A percentile compares a stretch with the other conserved stretches of the same genome.
phyloP scores from a whole-genome alignment of 257 asterid species.

The Petrea volubilis region DNA sequence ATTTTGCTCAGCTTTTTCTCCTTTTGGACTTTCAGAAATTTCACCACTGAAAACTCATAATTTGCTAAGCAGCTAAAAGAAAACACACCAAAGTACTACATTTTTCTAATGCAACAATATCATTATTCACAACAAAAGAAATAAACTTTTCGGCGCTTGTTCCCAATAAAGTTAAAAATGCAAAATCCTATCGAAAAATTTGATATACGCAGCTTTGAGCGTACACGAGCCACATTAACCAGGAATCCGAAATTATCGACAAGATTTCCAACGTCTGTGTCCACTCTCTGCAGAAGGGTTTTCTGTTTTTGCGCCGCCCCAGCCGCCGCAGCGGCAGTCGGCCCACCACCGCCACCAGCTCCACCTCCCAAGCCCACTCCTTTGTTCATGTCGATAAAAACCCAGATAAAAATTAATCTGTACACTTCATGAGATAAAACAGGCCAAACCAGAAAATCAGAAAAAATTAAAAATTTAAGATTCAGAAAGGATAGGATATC shows the following conservation, averaged over 20 bases:
- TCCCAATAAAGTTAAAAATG: background rate
- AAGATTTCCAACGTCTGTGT: constrained; percentile 58
- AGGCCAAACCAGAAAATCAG: no score
- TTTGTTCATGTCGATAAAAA: no score
- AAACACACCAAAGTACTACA: background rate
- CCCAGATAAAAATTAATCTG: no score
- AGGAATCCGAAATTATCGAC: no score
- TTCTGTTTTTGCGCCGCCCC: constrained; percentile 78
- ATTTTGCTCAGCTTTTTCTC: no score
- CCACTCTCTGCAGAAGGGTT: constrained; percentile 61
- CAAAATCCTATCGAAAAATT: background rate
- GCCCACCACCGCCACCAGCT: constrained; percentile 67
- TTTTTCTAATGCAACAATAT: no score
- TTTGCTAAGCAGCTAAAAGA: background rate
- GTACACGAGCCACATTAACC: constrained; percentile 67
- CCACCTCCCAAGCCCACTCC: no score
- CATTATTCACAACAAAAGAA: background rate
- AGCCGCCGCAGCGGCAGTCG: constrained; percentile 61
- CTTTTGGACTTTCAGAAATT: no score
- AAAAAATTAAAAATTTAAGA: no score
- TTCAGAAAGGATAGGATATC: no score
- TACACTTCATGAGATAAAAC: no score
- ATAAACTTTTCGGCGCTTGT: background rate
- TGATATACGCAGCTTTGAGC: background rate
- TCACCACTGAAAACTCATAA: background rate